phyloP scores from a whole-genome alignment of 2,329 filamentous ascomycete species.

The Nakataea oryzae region DNA sequence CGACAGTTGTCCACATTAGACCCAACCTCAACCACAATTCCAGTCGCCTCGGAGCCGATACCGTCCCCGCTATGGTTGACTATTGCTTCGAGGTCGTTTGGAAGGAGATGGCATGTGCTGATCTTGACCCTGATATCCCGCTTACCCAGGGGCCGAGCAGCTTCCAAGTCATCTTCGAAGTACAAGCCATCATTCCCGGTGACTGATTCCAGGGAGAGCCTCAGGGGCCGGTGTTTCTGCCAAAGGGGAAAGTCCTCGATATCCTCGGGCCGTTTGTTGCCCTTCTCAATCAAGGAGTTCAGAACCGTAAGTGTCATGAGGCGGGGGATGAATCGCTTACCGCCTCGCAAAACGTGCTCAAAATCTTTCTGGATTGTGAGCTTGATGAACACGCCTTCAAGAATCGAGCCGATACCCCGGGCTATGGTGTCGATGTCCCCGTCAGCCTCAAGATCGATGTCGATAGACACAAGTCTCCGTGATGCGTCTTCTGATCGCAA shows the following conservation, averaged over 20 bases:
- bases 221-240: constrained; percentile 3
- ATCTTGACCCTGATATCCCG: constrained; percentile 31
- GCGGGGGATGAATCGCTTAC: constrained; percentile 25
- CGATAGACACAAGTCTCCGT: constrained; percentile 31
- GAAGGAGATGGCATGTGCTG: constrained; percentile 20
- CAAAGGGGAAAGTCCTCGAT: constrained; percentile 1
- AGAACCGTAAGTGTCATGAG: constrained; percentile 26
- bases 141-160: constrained; percentile 10
- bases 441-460: constrained; percentile 17
- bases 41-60: constrained; percentile 25
- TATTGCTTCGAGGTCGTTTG: constrained; percentile 24
- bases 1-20: constrained; percentile 18
- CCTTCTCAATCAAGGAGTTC: constrained; percentile 32
- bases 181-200: constrained; percentile 7
- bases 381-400: constrained; percentile 8
- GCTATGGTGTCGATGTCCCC: neutral
- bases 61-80: neutral
- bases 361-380: constrained; percentile 7
- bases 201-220: constrained; percentile 8
- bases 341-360: constrained; percentile 23
- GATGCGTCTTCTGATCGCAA: constrained; percentile 37
- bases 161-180: constrained; percentile 10
- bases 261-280: constrained; percentile 1
- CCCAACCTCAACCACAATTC: constrained; percentile 24
- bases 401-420: neutral